Percentiles rank a stretch among this genome's conserved stretches.
These are phyloP conservation scores for Casuarina glauca DNA, from an alignment of 306 rosid genomes.

Conservation along the genomic window DNA sequence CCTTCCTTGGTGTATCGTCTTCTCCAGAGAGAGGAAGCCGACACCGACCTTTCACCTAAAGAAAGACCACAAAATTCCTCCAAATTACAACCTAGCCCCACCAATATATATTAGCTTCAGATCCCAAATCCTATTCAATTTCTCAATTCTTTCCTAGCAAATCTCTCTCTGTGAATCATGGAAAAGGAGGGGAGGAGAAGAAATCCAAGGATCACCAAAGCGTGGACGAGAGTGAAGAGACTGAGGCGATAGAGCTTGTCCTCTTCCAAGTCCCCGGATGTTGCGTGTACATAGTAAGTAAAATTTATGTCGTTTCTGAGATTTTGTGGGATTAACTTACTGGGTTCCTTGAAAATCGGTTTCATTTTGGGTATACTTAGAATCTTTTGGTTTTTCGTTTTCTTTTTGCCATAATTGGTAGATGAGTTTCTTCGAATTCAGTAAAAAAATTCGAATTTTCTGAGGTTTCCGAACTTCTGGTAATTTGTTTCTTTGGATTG, in stretches of 20 bases:
- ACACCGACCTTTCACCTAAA: slow-evolving; percentile 15
- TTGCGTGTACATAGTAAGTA: slow-evolving; percentile 83
- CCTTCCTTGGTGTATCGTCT: slow-evolving; percentile 36
- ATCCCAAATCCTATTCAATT: slow-evolving; percentile 13
- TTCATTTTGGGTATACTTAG: not conserved
- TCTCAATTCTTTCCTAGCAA: slow-evolving; percentile 20
- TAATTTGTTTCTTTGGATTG: not conserved
- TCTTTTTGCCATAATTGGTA: not conserved
- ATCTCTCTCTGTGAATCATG: slow-evolving; percentile 49
- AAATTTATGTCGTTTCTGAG: not conserved
- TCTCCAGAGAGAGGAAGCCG: slow-evolving; percentile 35
- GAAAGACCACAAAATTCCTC: slow-evolving; percentile 25
- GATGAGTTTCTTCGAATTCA: slow-evolving; percentile 12
- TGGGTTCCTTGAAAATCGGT: slow-evolving; percentile 27
- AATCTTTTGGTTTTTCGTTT: too few species aligned
- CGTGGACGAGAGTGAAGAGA: slow-evolving; percentile 49
- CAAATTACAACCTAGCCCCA: slow-evolving; percentile 24
- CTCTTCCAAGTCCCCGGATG: slow-evolving; percentile 93
- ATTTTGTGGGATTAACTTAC: slow-evolving; percentile 4
- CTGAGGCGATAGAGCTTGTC: slow-evolving; percentile 78
- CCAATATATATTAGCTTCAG: not conserved
- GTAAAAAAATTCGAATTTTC: not conserved
- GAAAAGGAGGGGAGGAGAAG: slow-evolving; percentile 45
- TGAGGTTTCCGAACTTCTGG: not conserved
- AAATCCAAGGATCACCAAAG: slow-evolving; percentile 40